phyloP scores from a whole-genome alignment of 805 yeast species.

The Maudiozyma bulderi region DNA sequence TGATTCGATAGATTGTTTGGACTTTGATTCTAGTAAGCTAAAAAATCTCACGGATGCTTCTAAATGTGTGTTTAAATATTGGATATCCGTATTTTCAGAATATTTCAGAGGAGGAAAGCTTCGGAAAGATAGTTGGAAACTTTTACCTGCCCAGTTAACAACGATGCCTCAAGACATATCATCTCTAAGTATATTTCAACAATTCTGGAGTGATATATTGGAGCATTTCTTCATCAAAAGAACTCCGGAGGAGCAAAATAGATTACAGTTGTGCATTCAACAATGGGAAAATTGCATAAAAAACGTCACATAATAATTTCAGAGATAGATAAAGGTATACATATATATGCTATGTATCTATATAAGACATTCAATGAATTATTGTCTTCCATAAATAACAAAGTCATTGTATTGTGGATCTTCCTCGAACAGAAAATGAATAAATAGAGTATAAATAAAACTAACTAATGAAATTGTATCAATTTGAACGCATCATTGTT shows the following conservation, averaged over 20 bases:
- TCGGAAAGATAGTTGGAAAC: conserved; percentile 19
- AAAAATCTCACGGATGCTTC: conserved; percentile 35
- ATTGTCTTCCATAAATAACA: no score
- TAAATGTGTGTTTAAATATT: conserved; percentile 35
- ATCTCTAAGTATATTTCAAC: conserved; percentile 33
- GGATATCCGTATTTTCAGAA: conserved; percentile 50
- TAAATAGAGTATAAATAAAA: not conserved
- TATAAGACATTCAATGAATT: no score
- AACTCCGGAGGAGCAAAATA: conserved; percentile 22
- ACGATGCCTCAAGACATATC: conserved; percentile 23
- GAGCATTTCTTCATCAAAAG: conserved; percentile 34
- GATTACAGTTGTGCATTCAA: conserved; percentile 25
- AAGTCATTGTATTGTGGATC: no score
- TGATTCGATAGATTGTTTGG: conserved; percentile 42
- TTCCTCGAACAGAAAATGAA: not conserved
- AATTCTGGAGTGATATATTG: conserved; percentile 45
- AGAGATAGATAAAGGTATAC: conserved; percentile 1
- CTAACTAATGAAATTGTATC: no score
- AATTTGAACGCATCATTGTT: not conserved
- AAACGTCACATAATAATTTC: not conserved
- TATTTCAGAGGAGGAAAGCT: conserved; percentile 30
- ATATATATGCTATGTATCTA: no score
- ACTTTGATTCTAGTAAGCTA: conserved; percentile 34
- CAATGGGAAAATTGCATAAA: conserved; percentile 29
- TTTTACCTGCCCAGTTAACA: conserved; percentile 15